Evolutionary conservation across 2,329 filamentous ascomycete species (phyloP).

Genomic region (Berkeleyomyces rouxiae): DNA sequence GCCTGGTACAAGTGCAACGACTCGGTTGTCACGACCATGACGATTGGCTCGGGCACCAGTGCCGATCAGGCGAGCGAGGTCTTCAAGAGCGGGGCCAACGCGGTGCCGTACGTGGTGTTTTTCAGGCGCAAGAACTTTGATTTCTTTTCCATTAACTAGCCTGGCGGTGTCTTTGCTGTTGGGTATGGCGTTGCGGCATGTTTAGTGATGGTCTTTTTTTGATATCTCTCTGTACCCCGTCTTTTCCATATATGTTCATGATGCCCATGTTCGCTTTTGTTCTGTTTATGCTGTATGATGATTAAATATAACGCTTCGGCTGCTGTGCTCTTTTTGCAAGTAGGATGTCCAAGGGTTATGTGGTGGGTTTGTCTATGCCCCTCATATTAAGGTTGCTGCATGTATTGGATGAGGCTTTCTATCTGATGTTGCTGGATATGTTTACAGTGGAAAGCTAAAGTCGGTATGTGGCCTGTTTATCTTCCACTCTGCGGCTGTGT

Average conservation of each 20-base stretch:
- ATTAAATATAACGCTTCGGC: too few relatives aligned
- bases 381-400: not conserved
- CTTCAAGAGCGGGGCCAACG: slow-evolving; percentile 21
- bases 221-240: not conserved
- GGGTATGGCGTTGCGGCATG: not conserved
- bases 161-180: not conserved
- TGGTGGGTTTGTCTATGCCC: too few relatives aligned
- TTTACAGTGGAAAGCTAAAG: not conserved
- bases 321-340: too few relatives aligned
- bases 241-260: not conserved
- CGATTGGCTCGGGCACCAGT: slow-evolving; percentile 23
- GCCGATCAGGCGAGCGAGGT: slow-evolving; percentile 24
- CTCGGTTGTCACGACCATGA: slow-evolving; percentile 24
- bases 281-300: not conserved
- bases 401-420: not conserved
- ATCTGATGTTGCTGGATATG: not conserved
- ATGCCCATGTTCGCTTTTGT: not conserved
- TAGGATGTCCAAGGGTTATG: too few relatives aligned
- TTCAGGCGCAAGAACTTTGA: slow-evolving; percentile 24
- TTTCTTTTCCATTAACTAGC: not conserved
- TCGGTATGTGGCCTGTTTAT: not conserved
- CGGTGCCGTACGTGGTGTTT: slow-evolving; percentile 32
- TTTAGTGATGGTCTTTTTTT: not conserved
- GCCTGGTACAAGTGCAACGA: slow-evolving; percentile 36
- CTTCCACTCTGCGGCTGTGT: not conserved